Base-by-base conservation (phyloP, 352 stramenopile genomes). In the Phytopythium boreale region DNA sequence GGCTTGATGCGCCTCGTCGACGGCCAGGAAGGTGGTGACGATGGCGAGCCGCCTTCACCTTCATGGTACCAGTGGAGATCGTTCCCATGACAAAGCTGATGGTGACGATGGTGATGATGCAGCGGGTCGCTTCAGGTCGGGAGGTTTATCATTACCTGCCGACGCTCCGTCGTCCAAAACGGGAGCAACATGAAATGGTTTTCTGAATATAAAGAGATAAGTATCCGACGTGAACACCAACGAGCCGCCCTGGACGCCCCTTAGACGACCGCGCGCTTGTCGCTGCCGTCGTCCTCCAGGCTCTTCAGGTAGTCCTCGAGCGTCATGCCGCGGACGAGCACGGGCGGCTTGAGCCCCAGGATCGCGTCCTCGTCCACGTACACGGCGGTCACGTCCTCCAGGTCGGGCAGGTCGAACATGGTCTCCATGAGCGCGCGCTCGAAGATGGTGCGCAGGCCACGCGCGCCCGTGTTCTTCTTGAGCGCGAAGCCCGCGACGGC, bases 361-460 rank as follows among this genome's bases (percentile, higher is more conserved):
- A 98, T 96, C 2, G 93, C 93, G 34, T 92, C 79, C 66, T 93
- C 89, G 77, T 99, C 94, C 56, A 99, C 84, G 61, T 97, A 98
- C 58, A 98, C 90, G 15, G 93, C 97, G 59, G 86, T 92, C 43
- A 98, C 92, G 67, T 98, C 80, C 37, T 81, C 68, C 58, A 95
- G 80, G 29, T 97, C 96, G 15, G 96, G 96, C 58, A 98, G 86
- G 29, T 98, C 91, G 79, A 98, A 99, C 88, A 98, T 98, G 34
- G 95, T 98, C 63, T 99, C 95, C 81, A 98, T 96, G 26, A 99
- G 84, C 31, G 97, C 89, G 43, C 80, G 79, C 69, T 97, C 96
- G 55, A 98, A 97, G 67, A 99, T 98, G 34, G 93, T 92, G 43
- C 97, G 88, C 41, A 99, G 78, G 17, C 97, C 97, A 67, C 97